Evolutionary conservation across 2,329 filamentous ascomycete genomes (phyloP).

Genomic region (Neoarthrinium moseri): DNA sequence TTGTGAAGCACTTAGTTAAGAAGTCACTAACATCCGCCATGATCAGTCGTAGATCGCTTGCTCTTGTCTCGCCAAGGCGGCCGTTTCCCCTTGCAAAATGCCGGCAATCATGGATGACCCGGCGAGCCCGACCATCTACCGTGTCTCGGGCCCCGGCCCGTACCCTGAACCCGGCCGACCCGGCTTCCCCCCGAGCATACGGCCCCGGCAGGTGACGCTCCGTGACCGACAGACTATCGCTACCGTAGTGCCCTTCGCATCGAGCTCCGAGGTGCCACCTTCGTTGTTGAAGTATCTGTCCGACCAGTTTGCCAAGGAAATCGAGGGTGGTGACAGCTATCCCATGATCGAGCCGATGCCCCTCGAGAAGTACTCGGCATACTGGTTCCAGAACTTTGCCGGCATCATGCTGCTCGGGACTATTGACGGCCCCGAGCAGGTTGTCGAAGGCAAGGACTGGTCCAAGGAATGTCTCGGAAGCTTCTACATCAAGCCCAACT

Average conservation of each 20-base stretch:
- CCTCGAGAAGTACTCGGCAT: slow-evolving; percentile 71
- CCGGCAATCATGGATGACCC: slow-evolving; percentile 79
- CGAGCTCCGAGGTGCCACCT: slow-evolving; percentile 72
- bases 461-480: slow-evolving; percentile 78
- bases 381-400: slow-evolving; percentile 91
- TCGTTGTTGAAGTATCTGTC: slow-evolving; percentile 75
- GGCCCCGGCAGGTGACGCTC: slow-evolving; percentile 75
- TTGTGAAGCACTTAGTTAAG: no score
- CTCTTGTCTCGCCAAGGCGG: slow-evolving; percentile 8
- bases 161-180: slow-evolving; percentile 62
- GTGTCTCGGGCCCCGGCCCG: slow-evolving; percentile 64
- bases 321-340: slow-evolving; percentile 89
- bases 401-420: slow-evolving; percentile 84
- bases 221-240: slow-evolving; percentile 82
- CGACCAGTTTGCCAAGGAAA: slow-evolving; percentile 84
- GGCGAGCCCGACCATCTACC: slow-evolving; percentile 66
- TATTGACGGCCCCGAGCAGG: slow-evolving; percentile 61
- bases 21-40: not conserved
- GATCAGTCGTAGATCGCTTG: not conserved
- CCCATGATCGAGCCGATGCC: slow-evolving; percentile 79
- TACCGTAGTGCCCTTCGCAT: slow-evolving; percentile 79
- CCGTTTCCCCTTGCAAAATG: slow-evolving; percentile 46
- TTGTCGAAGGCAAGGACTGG: slow-evolving; percentile 68
- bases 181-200: slow-evolving; percentile 66
- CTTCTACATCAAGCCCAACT: slow-evolving; percentile 94